Evolutionary conservation across 352 stramenopile genomes (phyloP).

Genomic region (Phytopythium oedochilum): DNA sequence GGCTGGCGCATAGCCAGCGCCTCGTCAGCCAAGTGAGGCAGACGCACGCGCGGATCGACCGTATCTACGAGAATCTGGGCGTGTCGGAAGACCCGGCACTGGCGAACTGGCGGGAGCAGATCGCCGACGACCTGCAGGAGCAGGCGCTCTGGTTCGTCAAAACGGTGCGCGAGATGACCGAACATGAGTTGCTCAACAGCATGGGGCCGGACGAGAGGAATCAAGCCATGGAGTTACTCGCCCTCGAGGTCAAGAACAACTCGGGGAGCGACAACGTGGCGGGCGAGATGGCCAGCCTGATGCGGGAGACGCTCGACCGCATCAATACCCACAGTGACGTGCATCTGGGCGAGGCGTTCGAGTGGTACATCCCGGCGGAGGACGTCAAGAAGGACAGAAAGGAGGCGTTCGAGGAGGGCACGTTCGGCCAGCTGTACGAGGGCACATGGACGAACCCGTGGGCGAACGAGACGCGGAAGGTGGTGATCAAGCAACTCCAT

Average conservation of each 20-base stretch:
- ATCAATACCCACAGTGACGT: constrained; percentile 5
- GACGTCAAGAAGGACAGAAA: constrained; percentile 3
- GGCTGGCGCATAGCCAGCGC: constrained; percentile 13
- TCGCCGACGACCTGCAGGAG: not conserved
- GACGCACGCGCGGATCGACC: constrained; percentile 12
- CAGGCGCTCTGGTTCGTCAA: constrained; percentile 9
- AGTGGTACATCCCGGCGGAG: constrained; percentile 20
- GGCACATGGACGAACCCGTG: constrained; percentile 17
- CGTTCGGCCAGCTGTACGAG: constrained; percentile 5
- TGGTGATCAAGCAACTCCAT: constrained; percentile 13
- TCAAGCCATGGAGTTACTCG: too few species aligned
- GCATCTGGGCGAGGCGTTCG: constrained; percentile 8
- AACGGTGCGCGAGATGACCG: not conserved
- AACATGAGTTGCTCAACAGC: constrained; percentile 12
- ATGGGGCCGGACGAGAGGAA: too few species aligned
- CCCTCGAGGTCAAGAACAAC: constrained; percentile 4
- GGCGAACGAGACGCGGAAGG: constrained; percentile 1
- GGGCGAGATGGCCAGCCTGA: constrained; percentile 10
- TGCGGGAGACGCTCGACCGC: constrained; percentile 8
- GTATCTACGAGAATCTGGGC: constrained; percentile 4
- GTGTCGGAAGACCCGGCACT: not conserved
- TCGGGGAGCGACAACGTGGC: constrained; percentile 4
- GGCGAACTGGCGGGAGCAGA: constrained; percentile 6
- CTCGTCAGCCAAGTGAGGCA: constrained; percentile 3
- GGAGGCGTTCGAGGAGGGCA: constrained; percentile 8